A percentile compares a stretch with the other conserved stretches of the same genome.
phyloP scores from a whole-genome alignment of 2,329 filamentous ascomycete species.

The Phialophora tarda region DNA sequence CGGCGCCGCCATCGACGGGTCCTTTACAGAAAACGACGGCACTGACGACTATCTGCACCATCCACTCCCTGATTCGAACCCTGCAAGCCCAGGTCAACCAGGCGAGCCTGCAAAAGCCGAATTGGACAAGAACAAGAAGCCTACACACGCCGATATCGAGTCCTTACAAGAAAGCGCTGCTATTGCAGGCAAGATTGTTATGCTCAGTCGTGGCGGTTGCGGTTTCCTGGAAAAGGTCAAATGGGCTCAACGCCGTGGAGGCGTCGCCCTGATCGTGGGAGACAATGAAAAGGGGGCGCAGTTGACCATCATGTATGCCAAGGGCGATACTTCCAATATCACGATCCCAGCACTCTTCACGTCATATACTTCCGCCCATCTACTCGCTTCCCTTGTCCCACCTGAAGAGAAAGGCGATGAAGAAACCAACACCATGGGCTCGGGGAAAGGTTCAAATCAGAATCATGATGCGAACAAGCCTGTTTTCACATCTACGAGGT shows the following conservation, averaged over 20 bases:
- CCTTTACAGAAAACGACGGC: constrained; percentile 65
- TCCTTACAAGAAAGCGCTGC: constrained; percentile 89
- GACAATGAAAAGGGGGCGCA: constrained; percentile 89
- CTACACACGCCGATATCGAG: constrained; percentile 84
- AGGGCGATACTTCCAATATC: constrained; percentile 91
- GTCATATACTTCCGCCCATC: constrained; percentile 88
- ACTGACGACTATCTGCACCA: constrained; percentile 85
- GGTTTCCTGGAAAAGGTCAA: constrained; percentile 97
- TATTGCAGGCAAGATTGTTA: constrained; percentile 88
- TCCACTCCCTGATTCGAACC: constrained; percentile 53
- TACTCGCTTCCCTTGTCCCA: constrained; percentile 85
- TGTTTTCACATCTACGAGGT: constrained; percentile 42
- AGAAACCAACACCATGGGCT: constrained; percentile 48
- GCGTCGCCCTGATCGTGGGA: constrained; percentile 87
- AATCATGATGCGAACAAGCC: constrained; percentile 39
- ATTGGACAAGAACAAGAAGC: constrained; percentile 42
- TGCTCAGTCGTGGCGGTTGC: constrained; percentile 90
- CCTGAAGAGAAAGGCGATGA: constrained; percentile 66
- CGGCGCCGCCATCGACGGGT: constrained; percentile 23
- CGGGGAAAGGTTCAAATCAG: constrained; percentile 17
- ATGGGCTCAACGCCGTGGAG: constrained; percentile 92
- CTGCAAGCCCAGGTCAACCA: constrained; percentile 44
- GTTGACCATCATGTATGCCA: constrained; percentile 97
- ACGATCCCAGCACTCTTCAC: constrained; percentile 95
- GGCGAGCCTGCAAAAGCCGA: constrained; percentile 44